Evolutionary conservation across 768 basidiomycete species (phyloP).

Genomic region (Tylopilus intermedius): DNA sequence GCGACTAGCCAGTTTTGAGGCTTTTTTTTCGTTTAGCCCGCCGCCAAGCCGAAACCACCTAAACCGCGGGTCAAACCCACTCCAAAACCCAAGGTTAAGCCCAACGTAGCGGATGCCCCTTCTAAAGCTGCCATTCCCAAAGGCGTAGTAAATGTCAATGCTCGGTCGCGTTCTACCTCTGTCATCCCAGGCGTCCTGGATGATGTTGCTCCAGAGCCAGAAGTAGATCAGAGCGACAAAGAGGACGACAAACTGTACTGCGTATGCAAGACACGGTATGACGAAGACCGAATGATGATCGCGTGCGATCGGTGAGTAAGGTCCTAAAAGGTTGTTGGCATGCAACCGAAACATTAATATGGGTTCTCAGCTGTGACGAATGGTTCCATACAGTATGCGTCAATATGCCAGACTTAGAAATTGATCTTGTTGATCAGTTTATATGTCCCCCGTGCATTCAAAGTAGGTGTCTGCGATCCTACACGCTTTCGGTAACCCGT

Average conservation of each 20-base stretch:
- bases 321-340: neutral
- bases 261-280: constrained; percentile 81
- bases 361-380: constrained; percentile 71
- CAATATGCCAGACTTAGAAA: constrained; percentile 70
- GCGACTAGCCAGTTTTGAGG: neutral
- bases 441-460: constrained; percentile 77
- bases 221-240: constrained; percentile 40
- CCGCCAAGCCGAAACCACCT: constrained; percentile 26
- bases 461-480: constrained; percentile 45
- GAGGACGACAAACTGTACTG: constrained; percentile 72
- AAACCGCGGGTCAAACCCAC: constrained; percentile 32
- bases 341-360: neutral
- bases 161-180: constrained; percentile 67
- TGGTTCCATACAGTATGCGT: constrained; percentile 93
- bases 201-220: constrained; percentile 44
- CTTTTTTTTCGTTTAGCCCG: constrained; percentile 8
- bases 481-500: neutral
- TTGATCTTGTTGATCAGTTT: constrained; percentile 90
- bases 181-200: constrained; percentile 51
- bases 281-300: constrained; percentile 87
- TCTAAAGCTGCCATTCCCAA: constrained; percentile 22
- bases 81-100: constrained; percentile 27
- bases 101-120: constrained; percentile 7
- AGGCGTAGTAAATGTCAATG: constrained; percentile 23
- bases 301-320: constrained; percentile 78